These are phyloP conservation scores for Dianthus caryophyllus DNA, from an alignment of 148 eudicot genomes.

Conservation along the genomic window DNA sequence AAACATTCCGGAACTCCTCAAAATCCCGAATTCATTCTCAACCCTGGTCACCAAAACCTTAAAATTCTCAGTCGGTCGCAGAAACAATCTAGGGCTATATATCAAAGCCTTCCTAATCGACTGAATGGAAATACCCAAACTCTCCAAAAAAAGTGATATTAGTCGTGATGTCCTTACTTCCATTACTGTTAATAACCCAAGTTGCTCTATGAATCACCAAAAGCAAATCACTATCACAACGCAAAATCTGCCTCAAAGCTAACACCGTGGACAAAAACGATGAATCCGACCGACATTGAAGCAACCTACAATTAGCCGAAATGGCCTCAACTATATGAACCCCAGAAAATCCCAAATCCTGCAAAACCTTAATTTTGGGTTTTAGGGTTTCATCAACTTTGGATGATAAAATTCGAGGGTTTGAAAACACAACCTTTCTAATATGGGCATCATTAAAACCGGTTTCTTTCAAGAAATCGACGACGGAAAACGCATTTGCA, in stretches of 20 bases:
- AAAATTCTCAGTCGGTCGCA: not conserved
- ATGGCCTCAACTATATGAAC: constrained; percentile 8
- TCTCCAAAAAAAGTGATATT: constrained; percentile 25
- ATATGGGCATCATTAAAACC: constrained; percentile 29
- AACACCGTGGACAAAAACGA: not conserved
- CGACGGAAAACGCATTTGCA: constrained; percentile 26
- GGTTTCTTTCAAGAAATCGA: constrained; percentile 18
- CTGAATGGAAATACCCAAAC: constrained; percentile 16
- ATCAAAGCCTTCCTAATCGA: constrained; percentile 4
- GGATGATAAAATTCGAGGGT: constrained; percentile 21
- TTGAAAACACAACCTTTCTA: constrained; percentile 14
- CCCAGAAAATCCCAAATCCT: constrained; percentile 26
- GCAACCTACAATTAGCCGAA: not conserved
- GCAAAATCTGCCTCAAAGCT: constrained; percentile 10
- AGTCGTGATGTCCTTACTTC: not conserved
- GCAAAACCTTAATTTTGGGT: too few species aligned
- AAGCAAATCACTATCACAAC: constrained; percentile 21
- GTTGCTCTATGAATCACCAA: not conserved
- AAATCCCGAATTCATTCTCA: too few species aligned
- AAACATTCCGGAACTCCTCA: constrained; percentile 17
- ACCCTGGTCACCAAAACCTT: too few species aligned
- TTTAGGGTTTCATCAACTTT: constrained; percentile 28
- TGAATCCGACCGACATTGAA: not conserved
- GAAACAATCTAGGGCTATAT: not conserved
- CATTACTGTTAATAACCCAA: too few species aligned